Percentiles rank a stretch among this genome's conserved stretches.
phyloP scores from a whole-genome alignment of 2,329 filamentous ascomycete genomes.

The Xylariaceae sp. region DNA sequence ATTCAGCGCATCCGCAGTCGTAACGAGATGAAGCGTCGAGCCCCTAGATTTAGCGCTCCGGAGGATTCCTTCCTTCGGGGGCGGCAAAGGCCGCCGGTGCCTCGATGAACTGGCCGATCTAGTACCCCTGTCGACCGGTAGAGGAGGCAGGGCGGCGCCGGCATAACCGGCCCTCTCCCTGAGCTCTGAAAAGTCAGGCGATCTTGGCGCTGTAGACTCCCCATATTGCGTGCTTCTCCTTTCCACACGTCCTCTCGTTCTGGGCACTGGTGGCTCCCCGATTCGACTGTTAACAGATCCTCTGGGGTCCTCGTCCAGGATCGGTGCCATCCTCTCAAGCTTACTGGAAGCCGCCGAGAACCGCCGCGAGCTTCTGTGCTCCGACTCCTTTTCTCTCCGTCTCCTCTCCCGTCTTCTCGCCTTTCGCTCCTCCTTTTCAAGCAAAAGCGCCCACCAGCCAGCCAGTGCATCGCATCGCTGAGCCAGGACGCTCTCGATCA shows the following conservation, averaged over 20 bases:
- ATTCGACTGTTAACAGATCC: constrained; percentile 40
- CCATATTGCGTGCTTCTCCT: constrained; percentile 63
- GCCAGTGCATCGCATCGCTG: constrained; percentile 86
- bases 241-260: constrained; percentile 70
- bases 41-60: constrained; percentile 68
- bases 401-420: constrained; percentile 73
- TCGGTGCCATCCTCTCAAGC: constrained; percentile 72
- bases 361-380: constrained; percentile 72
- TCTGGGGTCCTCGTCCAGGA: constrained; percentile 67
- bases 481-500: constrained; percentile 88
- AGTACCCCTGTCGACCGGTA: constrained; percentile 73
- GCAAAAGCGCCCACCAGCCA: constrained; percentile 91
- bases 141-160: constrained; percentile 52
- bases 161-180: constrained; percentile 39
- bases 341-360: constrained; percentile 87
- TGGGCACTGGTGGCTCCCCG: constrained; percentile 48
- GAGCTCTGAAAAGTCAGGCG: constrained; percentile 69
- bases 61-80: constrained; percentile 74
- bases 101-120: constrained; percentile 72
- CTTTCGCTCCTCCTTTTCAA: constrained; percentile 93
- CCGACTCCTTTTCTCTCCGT: constrained; percentile 75
- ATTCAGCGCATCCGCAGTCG: constrained; percentile 50
- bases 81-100: constrained; percentile 68
- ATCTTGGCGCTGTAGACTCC: constrained; percentile 63
- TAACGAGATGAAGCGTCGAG: constrained; percentile 82